These are phyloP conservation scores for Achaetomiella virescens DNA, from an alignment of 495 filamentous ascomycete genomes.

Conservation along the genomic window DNA sequence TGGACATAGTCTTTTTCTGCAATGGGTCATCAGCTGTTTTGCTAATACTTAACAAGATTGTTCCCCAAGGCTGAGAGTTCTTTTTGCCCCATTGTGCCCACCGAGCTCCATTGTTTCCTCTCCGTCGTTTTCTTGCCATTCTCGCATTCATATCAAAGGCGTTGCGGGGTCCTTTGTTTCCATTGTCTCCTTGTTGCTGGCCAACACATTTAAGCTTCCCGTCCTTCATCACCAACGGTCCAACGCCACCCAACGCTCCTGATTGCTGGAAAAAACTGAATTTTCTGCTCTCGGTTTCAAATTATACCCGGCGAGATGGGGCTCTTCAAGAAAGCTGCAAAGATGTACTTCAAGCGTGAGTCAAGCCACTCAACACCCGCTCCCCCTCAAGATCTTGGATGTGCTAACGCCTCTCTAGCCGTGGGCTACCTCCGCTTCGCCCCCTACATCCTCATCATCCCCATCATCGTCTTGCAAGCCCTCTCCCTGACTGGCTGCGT, in stretches of 20 bases:
- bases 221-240: not conserved
- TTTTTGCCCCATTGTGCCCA: not conserved
- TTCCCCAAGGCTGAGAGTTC: not conserved
- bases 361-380: not conserved
- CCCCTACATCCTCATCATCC: slow-evolving; percentile 23
- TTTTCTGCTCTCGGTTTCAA: not conserved
- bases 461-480: slow-evolving; percentile 25
- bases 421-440: slow-evolving; percentile 8
- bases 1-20: not conserved
- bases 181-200: slow-evolving; percentile 18
- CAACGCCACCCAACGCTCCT: not conserved
- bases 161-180: not conserved
- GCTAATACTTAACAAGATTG: not conserved
- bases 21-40: not conserved
- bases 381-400: not conserved
- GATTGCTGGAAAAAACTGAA: not conserved
- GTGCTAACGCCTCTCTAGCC: slow-evolving; percentile 15
- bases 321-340: slow-evolving; percentile 11
- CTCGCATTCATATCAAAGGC: not conserved
- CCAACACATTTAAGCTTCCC: slow-evolving; percentile 10
- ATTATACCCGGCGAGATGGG: slow-evolving; percentile 6
- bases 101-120: slow-evolving; percentile 1
- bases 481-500: slow-evolving; percentile 29
- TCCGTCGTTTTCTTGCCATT: not conserved
- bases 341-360: slow-evolving; percentile 17